These are phyloP conservation scores for Aspergillus fijiensis DNA, from an alignment of 2,329 filamentous ascomycete species.

Conservation along the genomic window DNA sequence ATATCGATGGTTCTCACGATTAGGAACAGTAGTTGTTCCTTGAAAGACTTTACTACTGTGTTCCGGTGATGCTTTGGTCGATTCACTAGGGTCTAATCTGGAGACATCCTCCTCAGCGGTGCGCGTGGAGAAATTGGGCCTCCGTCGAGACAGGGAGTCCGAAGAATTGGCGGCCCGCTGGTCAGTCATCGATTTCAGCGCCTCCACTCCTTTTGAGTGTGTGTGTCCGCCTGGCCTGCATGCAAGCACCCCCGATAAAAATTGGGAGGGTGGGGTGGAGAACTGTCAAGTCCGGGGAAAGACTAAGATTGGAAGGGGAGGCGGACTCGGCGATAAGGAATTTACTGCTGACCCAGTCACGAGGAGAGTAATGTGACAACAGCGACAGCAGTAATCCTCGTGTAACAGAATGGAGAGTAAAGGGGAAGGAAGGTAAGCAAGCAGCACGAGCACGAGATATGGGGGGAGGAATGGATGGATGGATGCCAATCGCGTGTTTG, in stretches of 20 bases:
- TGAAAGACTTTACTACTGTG: constrained; percentile 26
- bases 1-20: constrained; percentile 26
- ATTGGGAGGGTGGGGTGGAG: background rate
- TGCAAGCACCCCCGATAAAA: background rate
- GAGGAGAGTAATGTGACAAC: background rate
- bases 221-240: constrained; percentile 5
- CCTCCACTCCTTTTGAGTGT: constrained; percentile 5
- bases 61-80: constrained; percentile 19
- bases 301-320: background rate
- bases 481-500: background rate
- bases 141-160: constrained; percentile 33
- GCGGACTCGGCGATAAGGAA: background rate
- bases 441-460: too few species aligned
- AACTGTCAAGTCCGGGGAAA: background rate
- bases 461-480: background rate
- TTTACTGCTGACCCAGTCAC: background rate
- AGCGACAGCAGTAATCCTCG: background rate
- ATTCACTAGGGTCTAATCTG: constrained; percentile 36
- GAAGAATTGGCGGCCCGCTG: constrained; percentile 21
- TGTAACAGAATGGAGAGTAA: background rate
- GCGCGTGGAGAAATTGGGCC: constrained; percentile 42
- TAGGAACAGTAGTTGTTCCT: constrained; percentile 20
- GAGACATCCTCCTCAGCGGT: constrained; percentile 40
- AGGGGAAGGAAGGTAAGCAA: background rate
- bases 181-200: constrained; percentile 24